These are phyloP conservation scores for Acanthamoeba healyi DNA, from an alignment of 208 protist species.

Conservation along the genomic window DNA sequence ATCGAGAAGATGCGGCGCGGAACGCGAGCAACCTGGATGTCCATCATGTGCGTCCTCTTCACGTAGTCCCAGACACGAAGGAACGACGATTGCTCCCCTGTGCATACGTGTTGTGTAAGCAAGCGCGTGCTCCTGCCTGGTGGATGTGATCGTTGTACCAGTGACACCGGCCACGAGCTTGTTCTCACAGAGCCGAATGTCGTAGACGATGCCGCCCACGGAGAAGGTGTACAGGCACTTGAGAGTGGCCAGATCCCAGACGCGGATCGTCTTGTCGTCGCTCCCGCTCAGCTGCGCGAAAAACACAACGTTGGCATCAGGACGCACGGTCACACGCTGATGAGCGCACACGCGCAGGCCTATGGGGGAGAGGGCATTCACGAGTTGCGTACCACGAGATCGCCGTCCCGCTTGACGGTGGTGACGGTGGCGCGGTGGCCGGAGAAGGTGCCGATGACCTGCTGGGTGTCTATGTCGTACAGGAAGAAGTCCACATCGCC, in stretches of 20 bases:
- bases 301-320: too few species aligned
- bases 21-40: neutral
- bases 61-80: constrained; percentile 7
- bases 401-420: constrained; percentile 29
- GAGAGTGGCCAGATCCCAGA: constrained; percentile 24
- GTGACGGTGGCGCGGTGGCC: constrained; percentile 16
- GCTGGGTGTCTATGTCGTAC: neutral
- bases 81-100: neutral
- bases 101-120: neutral
- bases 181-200: constrained; percentile 65
- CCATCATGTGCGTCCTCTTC: neutral
- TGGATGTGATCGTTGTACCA: neutral
- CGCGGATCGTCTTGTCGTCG: constrained; percentile 59
- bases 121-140: neutral
- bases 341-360: neutral
- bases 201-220: constrained; percentile 43
- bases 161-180: constrained; percentile 62
- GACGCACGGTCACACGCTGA: too few species aligned
- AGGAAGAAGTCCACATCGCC: constrained; percentile 31
- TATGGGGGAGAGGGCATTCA: neutral
- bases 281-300: constrained; percentile 44
- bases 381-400: neutral
- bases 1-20: constrained; percentile 48
- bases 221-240: constrained; percentile 20
- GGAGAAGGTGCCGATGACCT: constrained; percentile 55